Base-by-base conservation (phyloP, 805 yeast species). In the Clavispora vitiphila region DNA sequence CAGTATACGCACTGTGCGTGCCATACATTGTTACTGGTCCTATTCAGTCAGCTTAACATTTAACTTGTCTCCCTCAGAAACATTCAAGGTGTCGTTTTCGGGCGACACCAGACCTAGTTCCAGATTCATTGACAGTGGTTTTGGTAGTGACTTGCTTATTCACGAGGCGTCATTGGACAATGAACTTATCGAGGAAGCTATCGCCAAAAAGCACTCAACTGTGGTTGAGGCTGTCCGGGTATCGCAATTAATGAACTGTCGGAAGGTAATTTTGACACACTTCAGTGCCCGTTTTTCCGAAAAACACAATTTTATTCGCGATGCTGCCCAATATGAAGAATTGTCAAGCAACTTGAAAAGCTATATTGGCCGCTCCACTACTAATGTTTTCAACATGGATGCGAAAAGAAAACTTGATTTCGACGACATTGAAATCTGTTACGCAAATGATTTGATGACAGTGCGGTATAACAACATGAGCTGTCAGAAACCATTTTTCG, bases 91-190 rank as follows among this genome's bases (percentile, higher is more conserved):
- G 1, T 83, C 96, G 1, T 93, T 86, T 58, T 88, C 96, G 2
- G 99, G 99, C 10, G 99, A 93, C 58, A 87, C 98, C 0, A 77
- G 97, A 53, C 99, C 99, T 0, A 81, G 80, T 48, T 55, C 65
- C 3, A 64, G 59, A 37, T 89, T 89, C 61, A 77, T 83, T 0
- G 70, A 65, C 2, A 75, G 86, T 40, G 98, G 96, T 1, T 45
- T 56, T 16, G 60, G 68, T 10, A 77, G 87, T 21, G 91, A 88
- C 56, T 60, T 93, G 37, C 70, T 93, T 44, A 81, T 93, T 37
- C 99, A 93, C 61, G 99, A 93, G 60, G 90, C 97, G 0, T 87
- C 99, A 0, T 74, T 93, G 47, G 96, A 87, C 43, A 86, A 88
- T 59, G 86, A 76, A 24, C 69, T 88, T 36, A 65, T 72, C 6